Conservation (phyloP, 129 eudicot species). For the Pittosporum tobira region DNA sequence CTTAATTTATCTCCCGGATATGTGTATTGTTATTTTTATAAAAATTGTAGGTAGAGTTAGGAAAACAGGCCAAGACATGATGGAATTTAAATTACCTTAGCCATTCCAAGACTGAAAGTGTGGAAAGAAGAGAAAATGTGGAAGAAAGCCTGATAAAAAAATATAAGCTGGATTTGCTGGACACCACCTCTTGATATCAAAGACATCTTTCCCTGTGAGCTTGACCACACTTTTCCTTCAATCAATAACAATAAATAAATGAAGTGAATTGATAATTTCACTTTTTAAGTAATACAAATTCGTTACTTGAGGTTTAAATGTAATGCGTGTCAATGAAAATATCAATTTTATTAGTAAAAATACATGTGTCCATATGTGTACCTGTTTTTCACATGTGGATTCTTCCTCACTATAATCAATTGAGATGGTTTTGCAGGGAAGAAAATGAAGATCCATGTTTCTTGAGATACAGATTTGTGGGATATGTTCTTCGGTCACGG, state of each 20-base stretch:
- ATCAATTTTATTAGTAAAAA: neutral
- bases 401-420: conserved; percentile 25
- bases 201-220: conserved; percentile 40
- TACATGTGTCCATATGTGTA: neutral
- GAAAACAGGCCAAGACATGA: too few species aligned
- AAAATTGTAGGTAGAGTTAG: too few species aligned
- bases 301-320: too few species aligned
- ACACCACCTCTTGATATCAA: conserved; percentile 51
- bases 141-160: conserved; percentile 38
- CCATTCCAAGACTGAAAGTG: conserved; percentile 52
- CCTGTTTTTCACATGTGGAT: conserved; percentile 40
- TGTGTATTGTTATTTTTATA: too few species aligned
- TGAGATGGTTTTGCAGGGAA: conserved; percentile 29
- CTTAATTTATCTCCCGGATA: too few species aligned
- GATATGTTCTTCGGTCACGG: conserved; percentile 31
- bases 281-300: too few species aligned
- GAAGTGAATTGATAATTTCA: too few species aligned
- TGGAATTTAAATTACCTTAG: conserved; percentile 33
- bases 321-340: too few species aligned
- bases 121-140: conserved; percentile 43
- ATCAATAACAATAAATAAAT: too few species aligned
- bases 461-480: conserved; percentile 43
- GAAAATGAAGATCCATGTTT: conserved; percentile 27
- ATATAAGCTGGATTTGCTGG: conserved; percentile 41
- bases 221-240: neutral